Evolutionary conservation across 768 basidiomycete species (phyloP), one percentile per base, ranked within the genome.

Genomic region (Austroboletus festivus): DNA sequence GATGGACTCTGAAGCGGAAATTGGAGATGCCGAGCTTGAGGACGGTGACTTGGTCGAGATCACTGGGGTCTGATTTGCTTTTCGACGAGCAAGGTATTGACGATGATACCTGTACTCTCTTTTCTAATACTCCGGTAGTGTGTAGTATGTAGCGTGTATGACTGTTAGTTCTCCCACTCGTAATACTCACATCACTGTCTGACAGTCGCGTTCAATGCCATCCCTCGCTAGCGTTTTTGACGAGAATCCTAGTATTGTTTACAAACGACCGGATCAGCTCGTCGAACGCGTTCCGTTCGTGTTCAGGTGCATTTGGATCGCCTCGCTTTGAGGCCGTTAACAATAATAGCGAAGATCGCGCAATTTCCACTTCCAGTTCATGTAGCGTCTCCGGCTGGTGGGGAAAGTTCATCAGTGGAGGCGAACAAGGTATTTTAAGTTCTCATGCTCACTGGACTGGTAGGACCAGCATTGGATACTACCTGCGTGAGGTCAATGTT

Each of bases 401-500:
- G 21, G 44, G 26, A 16, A 35, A 42, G 4, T 33, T 12, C 10
- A 48, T 50, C n/a, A n/a, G n/a, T n/a, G n/a, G 44, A 46, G 42
- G 44, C n/a, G 16, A 20, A 28, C 8, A n/a, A 5, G 30, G 19
- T n/a, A 22, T 51, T 23, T 38, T 38, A 38, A 39, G 42, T 46
- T 30, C 3, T 19, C 37, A 38, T 23, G 69, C 79, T 55, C 61
- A 88, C 86, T 38, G 78, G 73, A 48, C 70, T 68, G 44, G 68
- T 74, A 1, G 77, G 67, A 3, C 77, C 65, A 12, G 69, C 59
- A 8, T 73, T 74, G 4, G 84, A 76, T 2, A 81, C 81, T 41
- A 98, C 95, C 68, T 94, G 92, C 1, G 96, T 98, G 42, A 99
- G 77, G 71, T 99, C 96, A 54, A 99, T 85, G 54, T 75, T 78